Base-by-base conservation (phyloP, 306 rosid genomes). In the Arachis hypogaea region DNA sequence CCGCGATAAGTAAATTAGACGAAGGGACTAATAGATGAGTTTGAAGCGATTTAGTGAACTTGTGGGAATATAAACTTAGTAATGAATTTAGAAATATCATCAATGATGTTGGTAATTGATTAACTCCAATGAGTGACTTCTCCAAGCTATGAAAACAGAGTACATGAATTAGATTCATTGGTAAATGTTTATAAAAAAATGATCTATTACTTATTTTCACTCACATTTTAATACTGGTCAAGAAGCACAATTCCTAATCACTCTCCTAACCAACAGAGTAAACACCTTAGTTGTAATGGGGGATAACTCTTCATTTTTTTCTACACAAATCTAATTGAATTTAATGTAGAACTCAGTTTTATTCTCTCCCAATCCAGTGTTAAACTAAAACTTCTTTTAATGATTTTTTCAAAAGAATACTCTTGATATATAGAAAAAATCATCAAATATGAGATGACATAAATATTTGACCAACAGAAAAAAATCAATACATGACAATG, bases 51-150 rank as follows among this genome's bases (percentile, higher is more conserved):
- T 41, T 41, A 22, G 18, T 60, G 12, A 30, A 59, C 30, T 50
- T 33, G 16, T 9, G 33, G 30, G 38, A 33, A 33, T 33, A 33
- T 59, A 45, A 59, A 59, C 59, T 30, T 7, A 11, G 67, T 45
- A 71, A 6, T 45, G 44, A 11, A 33, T 33, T 16, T 14, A 57
- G 42, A 70, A 69, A 57, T 70, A 56, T 70, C 29, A 28, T 28
- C 66, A 58, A 10, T 42, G 65, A 28, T 33, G 16, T 56, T 69
- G 74, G 52, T 43, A 22, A 55, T 36, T 9, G 74, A 41, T 18
- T 52, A 69, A 14, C 47, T 49, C n/a, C 33, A 33, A 16, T 66
- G 60, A 50, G 49, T 50, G 46, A 68, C 33, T 66, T 30, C 11
- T 12, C 1, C 3, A 29, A 49, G 59, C 56, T 30, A 28, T 9